Evolutionary conservation across 495 filamentous ascomycete genomes (phyloP).

Genomic region (Aspergillus nidulans): DNA sequence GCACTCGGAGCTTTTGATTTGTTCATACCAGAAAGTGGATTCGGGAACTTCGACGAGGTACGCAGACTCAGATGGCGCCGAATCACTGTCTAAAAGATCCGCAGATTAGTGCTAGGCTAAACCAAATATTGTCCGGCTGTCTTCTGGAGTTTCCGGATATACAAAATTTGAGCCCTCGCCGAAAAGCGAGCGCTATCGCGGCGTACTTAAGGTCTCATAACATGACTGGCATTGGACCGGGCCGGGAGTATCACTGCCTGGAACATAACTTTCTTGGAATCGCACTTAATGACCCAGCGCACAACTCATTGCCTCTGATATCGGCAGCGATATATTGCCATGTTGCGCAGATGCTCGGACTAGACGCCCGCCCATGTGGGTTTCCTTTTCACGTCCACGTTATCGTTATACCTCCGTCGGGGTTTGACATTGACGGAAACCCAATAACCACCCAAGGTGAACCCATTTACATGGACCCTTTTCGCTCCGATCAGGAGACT

Average conservation of each 20-base stretch:
- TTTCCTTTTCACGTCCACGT: slow-evolving; percentile 79
- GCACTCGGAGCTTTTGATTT: slow-evolving; percentile 81
- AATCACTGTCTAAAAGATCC: slow-evolving; percentile 4
- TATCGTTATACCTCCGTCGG: slow-evolving; percentile 55
- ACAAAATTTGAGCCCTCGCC: slow-evolving; percentile 48
- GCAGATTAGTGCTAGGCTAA: slow-evolving; percentile 58
- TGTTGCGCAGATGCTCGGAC: slow-evolving; percentile 58
- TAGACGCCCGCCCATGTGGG: slow-evolving; percentile 68
- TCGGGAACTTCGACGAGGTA: slow-evolving; percentile 71
- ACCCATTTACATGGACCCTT: slow-evolving; percentile 82
- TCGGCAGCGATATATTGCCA: slow-evolving; percentile 70
- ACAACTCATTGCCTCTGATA: slow-evolving; percentile 74
- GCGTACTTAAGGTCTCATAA: slow-evolving; percentile 60
- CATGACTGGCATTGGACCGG: slow-evolving; percentile 61
- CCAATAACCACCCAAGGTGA: slow-evolving; percentile 37
- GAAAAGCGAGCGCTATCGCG: slow-evolving; percentile 63
- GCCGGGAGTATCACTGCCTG: slow-evolving; percentile 67
- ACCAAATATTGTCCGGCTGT: slow-evolving; percentile 56
- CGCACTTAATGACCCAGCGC: slow-evolving; percentile 52
- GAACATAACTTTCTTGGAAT: slow-evolving; percentile 83
- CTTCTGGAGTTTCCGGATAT: slow-evolving; percentile 45
- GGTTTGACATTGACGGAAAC: slow-evolving; percentile 62
- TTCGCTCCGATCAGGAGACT: slow-evolving; percentile 63
- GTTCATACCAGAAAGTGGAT: slow-evolving; percentile 68
- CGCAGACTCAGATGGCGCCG: slow-evolving; percentile 12